Conservation (phyloP, 139 green algal species). For the Chlamydomonas schloesseri region DNA sequence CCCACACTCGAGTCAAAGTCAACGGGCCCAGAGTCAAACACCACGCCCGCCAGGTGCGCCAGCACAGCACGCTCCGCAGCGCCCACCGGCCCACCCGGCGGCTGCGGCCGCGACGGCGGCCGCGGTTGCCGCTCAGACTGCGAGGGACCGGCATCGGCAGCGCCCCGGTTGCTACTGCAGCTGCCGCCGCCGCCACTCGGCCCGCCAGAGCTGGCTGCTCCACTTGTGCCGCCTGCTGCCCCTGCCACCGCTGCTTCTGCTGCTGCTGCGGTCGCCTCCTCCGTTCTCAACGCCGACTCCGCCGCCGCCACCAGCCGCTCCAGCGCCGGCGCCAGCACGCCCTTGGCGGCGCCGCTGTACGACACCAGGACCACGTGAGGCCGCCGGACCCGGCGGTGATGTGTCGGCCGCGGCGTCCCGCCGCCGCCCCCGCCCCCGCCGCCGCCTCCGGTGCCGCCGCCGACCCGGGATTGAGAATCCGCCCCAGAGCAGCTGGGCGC, state of each 20-base stretch:
- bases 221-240: too few species aligned
- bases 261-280: background rate
- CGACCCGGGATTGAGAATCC: too few species aligned
- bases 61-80: background rate
- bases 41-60: background rate
- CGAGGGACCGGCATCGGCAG: too few species aligned
- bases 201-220: too few species aligned
- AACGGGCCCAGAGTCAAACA: slow-evolving; percentile 32
- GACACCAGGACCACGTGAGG: background rate
- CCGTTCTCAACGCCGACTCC: background rate
- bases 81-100: background rate
- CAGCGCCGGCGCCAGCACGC: slow-evolving; percentile 9
- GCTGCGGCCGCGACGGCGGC: background rate
- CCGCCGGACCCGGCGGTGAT: too few species aligned
- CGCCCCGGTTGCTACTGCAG: background rate
- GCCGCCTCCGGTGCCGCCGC: too few species aligned
- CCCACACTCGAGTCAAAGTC: slow-evolving; percentile 29
- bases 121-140: background rate
- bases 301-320: background rate
- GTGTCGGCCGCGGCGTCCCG: too few species aligned
- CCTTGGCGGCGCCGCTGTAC: slow-evolving; percentile 36
- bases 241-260: background rate
- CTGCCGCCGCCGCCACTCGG: too few species aligned
- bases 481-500: too few species aligned
- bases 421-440: too few species aligned